Evolutionary conservation across 2,329 filamentous ascomycete species (phyloP).

Genomic region (Beauveria sp.): DNA sequence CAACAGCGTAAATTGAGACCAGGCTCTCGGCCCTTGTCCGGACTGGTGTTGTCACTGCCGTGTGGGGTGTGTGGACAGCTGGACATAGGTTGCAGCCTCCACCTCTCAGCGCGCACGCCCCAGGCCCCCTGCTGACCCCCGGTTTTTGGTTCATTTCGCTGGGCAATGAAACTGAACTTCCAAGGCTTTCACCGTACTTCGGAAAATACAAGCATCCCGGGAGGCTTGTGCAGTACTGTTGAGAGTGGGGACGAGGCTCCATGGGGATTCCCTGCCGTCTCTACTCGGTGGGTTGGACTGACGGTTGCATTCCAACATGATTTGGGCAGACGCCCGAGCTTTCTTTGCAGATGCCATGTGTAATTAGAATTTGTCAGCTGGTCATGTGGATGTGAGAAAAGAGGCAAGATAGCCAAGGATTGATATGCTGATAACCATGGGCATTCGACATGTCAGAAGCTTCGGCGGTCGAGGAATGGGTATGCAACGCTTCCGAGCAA

Average conservation of each 20-base stretch:
- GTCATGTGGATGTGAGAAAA: no score
- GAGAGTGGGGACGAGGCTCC: not conserved
- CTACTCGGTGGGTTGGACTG: not conserved
- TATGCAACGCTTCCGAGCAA: no score
- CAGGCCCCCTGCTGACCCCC: not conserved
- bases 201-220: not conserved
- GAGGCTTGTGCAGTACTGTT: not conserved
- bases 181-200: not conserved
- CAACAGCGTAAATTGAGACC: not conserved
- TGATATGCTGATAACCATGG: no score
- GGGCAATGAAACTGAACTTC: not conserved
- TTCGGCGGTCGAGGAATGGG: no score
- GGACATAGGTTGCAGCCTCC: not conserved
- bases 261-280: not conserved
- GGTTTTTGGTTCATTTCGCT: constrained; percentile 4
- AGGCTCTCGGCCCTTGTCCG: constrained; percentile 11
- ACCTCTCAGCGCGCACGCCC: not conserved
- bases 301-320: not conserved
- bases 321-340: not conserved
- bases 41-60: not conserved
- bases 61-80: constrained; percentile 2
- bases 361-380: no score
- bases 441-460: no score
- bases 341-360: not conserved
- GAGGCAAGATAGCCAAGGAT: no score